Conservation (phyloP, 495 filamentous ascomycete species). For the Chaetomium fimeti region DNA sequence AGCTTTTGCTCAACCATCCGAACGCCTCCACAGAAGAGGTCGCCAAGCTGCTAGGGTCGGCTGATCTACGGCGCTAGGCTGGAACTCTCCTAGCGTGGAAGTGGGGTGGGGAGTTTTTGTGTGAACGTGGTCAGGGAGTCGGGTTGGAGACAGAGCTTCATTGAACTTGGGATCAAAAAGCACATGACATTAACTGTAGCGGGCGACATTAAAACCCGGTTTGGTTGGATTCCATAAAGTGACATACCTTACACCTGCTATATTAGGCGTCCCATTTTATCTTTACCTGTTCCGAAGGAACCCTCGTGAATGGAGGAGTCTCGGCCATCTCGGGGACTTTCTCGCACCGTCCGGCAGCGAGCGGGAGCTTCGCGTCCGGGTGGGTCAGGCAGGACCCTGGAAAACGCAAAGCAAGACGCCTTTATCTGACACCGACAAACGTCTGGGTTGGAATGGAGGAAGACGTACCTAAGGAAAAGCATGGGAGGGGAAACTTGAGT, state of each 20-base stretch:
- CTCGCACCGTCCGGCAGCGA: slow-evolving; percentile 12
- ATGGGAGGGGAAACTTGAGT: not conserved
- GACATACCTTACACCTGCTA: not conserved
- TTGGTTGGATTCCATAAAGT: not conserved
- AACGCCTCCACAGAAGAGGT: not conserved
- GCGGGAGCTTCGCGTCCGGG: not conserved
- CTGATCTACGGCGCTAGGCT: slow-evolving; percentile 17
- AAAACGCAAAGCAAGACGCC: not conserved
- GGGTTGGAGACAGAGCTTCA: too few species aligned
- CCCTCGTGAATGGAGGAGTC: not conserved
- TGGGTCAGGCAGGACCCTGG: not conserved
- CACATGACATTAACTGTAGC: too few species aligned
- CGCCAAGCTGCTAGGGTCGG: not conserved
- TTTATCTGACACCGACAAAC: not conserved
- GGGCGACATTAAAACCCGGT: not conserved
- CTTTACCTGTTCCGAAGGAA: not conserved
- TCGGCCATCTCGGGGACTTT: slow-evolving; percentile 11
- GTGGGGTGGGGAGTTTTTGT: not conserved
- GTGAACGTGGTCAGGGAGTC: not conserved
- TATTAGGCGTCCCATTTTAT: not conserved
- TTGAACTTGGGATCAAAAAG: not conserved
- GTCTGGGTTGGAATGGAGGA: not conserved
- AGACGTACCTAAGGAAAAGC: not conserved
- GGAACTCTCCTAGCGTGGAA: not conserved
- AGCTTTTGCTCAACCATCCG: not conserved